A percentile compares a stretch with the other conserved stretches of the same genome.
Conservation (phyloP, 192 early-diverging fungal species). For the Podila clonocystis region DNA sequence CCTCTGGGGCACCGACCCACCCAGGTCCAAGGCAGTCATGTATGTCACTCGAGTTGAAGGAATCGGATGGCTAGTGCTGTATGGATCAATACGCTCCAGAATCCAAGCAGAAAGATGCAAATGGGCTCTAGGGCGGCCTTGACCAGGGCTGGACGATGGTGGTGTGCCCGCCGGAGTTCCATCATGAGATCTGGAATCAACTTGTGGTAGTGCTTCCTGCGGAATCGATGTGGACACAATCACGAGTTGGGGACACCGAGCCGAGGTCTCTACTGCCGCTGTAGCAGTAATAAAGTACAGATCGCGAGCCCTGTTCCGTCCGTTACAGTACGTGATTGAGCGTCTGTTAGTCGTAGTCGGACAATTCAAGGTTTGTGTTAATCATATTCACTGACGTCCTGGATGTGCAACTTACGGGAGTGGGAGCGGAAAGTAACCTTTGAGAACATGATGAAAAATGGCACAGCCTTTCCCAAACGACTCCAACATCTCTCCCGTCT, state of each 20-base stretch:
- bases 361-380: too few species aligned
- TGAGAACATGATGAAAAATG: slow-evolving; percentile 51
- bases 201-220: not conserved
- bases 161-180: not conserved
- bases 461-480: slow-evolving; percentile 53
- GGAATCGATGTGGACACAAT: slow-evolving; percentile 44
- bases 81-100: slow-evolving; percentile 62
- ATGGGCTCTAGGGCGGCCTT: slow-evolving; percentile 33
- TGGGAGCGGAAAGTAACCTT: slow-evolving; percentile 55
- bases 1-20: slow-evolving; percentile 55
- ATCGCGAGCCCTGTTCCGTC: slow-evolving; percentile 48
- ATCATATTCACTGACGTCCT: too few species aligned
- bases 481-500: slow-evolving; percentile 45
- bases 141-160: not conserved
- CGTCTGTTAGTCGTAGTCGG: not conserved
- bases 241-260: slow-evolving; percentile 29
- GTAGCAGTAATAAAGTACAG: slow-evolving; percentile 50
- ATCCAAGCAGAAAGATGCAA: slow-evolving; percentile 62
- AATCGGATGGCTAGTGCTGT: slow-evolving; percentile 62
- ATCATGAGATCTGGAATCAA: not conserved
- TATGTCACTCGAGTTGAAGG: slow-evolving; percentile 61
- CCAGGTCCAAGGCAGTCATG: slow-evolving; percentile 58
- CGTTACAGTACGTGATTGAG: not conserved
- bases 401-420: slow-evolving; percentile 53
- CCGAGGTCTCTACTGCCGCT: slow-evolving; percentile 16